Evolutionary conservation across 2,329 filamentous ascomycete genomes (phyloP), one percentile per base, ranked within the genome.

Genomic region (Endocalyx cinctus): DNA sequence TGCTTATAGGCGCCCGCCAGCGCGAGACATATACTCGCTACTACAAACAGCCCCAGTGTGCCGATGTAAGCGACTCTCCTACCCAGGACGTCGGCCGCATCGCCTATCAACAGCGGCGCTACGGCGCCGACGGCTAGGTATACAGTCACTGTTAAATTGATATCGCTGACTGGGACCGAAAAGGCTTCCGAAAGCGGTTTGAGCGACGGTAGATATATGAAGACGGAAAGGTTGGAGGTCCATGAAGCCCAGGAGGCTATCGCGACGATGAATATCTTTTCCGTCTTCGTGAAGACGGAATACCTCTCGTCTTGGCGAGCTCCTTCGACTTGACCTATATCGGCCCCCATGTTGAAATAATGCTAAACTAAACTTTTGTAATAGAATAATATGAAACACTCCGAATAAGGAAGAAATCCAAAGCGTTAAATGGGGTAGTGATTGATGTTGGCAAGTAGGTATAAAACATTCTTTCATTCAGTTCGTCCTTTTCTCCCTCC

Each of bases 101-200:
- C 33, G 6, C 33, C 33, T 10, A 35, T 27, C 11, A 35, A 5
- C 6, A 27, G n/a, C 5, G 33, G 33, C 12, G 33, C 33, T 4
- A 35, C 18, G 8, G 33, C 26, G 11, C 27, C 33, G 8, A 35
- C 27, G 12, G 33, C 33, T 27, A 35, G 30, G 22, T 35, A 35
- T 13, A 29, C 27, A 10, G 33, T 35, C 12, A 35, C 17, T 22
- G 33, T 35, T 8, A 35, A 16, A 18, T 33, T 33, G 31, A 33
- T 33, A 10, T 33, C 18, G 15, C 17, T 17, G 4, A 33, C 18
- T 8, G 30, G 25, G n/a, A 32, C 18, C n/a, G 17, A 12, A 4
- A 32, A 32, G 17, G 8, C 13, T 7, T 32, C 18, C 6, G 30
- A 23, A 8, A 32, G 20, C 6, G 30, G 17, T 4, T 25, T 4